Conservation (phyloP, 257 asterid genomes). For the Solanum sparsipilum region DNA sequence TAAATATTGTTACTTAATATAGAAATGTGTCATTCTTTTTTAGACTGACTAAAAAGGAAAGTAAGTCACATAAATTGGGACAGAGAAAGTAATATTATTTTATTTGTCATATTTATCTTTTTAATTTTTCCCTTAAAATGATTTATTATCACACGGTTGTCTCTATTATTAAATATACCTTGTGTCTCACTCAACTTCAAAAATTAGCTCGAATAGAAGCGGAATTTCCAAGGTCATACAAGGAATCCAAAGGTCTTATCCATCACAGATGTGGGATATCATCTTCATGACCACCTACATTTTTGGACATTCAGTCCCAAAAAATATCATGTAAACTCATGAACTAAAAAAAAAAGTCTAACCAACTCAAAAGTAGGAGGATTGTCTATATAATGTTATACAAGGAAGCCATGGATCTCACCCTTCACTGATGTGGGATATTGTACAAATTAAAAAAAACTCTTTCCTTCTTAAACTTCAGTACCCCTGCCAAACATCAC, state of each 20-base stretch:
- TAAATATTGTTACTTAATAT: too few species aligned
- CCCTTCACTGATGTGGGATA: not conserved
- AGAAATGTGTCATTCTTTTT: too few species aligned
- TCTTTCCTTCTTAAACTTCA: not conserved
- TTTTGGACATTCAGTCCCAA: not conserved
- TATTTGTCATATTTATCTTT: not conserved
- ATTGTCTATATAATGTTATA: not conserved
- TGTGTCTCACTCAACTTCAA: not conserved
- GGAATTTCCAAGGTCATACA: not conserved
- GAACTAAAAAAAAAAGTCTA: not conserved
- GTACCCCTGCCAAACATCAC: not conserved
- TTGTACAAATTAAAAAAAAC: not conserved
- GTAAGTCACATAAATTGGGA: too few species aligned
- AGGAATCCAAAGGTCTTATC: not conserved
- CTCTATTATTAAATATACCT: not conserved
- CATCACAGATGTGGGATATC: not conserved
- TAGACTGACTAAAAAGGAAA: too few species aligned
- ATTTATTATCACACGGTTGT: not conserved
- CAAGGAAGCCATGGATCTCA: not conserved
- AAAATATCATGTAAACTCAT: too few species aligned
- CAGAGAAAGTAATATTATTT: not conserved
- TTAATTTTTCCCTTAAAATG: not conserved
- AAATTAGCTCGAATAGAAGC: not conserved
- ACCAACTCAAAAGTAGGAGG: not conserved
- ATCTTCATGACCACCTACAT: too few species aligned